Evolutionary conservation across 345 rosid genomes (phyloP).

Genomic region (Pistacia integerrima): DNA sequence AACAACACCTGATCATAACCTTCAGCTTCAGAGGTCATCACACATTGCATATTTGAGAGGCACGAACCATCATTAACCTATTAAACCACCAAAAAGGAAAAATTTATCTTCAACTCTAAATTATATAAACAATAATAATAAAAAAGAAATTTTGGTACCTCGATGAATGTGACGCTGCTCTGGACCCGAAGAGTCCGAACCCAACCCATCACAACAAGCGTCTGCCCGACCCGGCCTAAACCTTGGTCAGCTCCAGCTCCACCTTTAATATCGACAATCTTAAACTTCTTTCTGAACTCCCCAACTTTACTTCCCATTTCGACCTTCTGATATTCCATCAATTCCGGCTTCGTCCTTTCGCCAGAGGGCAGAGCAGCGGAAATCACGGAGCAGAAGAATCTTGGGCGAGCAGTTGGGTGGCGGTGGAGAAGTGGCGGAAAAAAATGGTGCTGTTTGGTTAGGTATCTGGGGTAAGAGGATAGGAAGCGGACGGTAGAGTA

Average conservation of each 20-base stretch:
- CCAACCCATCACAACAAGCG: slow-evolving; percentile 77
- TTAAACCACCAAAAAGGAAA: not conserved
- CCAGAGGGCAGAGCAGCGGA: slow-evolving; percentile 44
- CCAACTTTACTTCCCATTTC: slow-evolving; percentile 49
- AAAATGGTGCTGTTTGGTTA: slow-evolving; percentile 17
- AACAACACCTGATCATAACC: slow-evolving; percentile 91
- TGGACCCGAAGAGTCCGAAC: slow-evolving; percentile 88
- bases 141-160: slow-evolving; percentile 39
- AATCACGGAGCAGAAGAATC: slow-evolving; percentile 40
- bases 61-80: slow-evolving; percentile 93
- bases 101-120: not conserved
- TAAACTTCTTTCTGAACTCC: slow-evolving; percentile 70
- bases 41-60: slow-evolving; percentile 96
- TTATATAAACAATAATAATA: no score
- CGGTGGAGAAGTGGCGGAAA: slow-evolving; percentile 31
- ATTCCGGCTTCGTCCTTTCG: slow-evolving; percentile 34
- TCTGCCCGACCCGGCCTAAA: slow-evolving; percentile 60
- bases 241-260: slow-evolving; percentile 66
- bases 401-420: slow-evolving; percentile 26
- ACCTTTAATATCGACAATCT: slow-evolving; percentile 77
- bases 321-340: slow-evolving; percentile 22
- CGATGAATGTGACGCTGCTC: slow-evolving; percentile 81
- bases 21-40: slow-evolving; percentile 71
- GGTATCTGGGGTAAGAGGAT: slow-evolving; percentile 37
- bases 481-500: slow-evolving; percentile 48